Percentiles rank a stretch among this genome's conserved stretches.
These are phyloP conservation scores for Syzygium aqueum DNA, from an alignment of 345 rosid genomes.

Conservation along the genomic window DNA sequence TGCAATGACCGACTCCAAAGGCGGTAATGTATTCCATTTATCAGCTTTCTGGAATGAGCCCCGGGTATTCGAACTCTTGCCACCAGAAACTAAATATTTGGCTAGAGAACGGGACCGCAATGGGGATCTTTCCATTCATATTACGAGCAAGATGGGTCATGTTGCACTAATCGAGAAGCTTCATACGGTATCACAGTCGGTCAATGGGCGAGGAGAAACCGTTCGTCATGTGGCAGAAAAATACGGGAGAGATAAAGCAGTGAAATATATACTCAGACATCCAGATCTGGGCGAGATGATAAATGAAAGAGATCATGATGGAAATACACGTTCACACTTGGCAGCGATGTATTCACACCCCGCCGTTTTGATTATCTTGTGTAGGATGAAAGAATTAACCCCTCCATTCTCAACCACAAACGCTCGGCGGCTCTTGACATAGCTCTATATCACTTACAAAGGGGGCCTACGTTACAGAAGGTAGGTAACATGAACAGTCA, in stretches of 20 bases:
- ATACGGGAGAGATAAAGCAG: background rate
- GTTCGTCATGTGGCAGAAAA: background rate
- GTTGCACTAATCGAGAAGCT: background rate
- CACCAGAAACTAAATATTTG: background rate
- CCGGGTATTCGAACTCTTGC: background rate
- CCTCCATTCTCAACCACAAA: fast-evolving
- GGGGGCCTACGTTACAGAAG: fast-evolving
- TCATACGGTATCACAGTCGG: fast-evolving
- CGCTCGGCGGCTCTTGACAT: background rate
- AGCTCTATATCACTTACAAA: fast-evolving
- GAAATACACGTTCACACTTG: background rate
- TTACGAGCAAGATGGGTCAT: background rate
- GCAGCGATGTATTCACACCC: background rate
- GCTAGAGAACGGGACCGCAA: background rate
- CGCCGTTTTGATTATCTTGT: background rate
- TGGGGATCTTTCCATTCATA: background rate
- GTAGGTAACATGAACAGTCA: background rate
- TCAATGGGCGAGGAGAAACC: background rate
- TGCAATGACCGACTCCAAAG: background rate
- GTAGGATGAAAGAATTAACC: fast-evolving
- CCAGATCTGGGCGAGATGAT: fast-evolving
- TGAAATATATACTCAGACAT: background rate
- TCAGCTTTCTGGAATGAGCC: background rate
- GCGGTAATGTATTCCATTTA: background rate
- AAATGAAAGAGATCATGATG: fast-evolving